Percentiles rank a stretch among this genome's conserved stretches.
phyloP scores from a whole-genome alignment of 2,329 filamentous ascomycete species.

The Coniochaeta sp. region DNA sequence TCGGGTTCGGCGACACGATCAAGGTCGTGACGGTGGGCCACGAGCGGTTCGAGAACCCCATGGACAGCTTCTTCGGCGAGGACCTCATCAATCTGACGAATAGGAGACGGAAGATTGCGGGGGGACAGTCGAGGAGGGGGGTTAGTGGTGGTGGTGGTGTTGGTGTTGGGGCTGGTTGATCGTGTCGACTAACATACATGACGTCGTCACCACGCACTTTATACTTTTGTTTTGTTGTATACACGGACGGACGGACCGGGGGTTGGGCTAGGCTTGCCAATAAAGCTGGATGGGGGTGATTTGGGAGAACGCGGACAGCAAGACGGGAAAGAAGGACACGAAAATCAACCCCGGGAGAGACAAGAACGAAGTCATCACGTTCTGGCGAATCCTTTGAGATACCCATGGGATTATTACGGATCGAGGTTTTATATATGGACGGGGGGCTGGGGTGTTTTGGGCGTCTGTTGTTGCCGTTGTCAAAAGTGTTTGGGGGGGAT shows the following conservation, averaged over 20 bases:
- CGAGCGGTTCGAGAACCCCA: slow-evolving; percentile 50
- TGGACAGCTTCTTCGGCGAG: slow-evolving; percentile 21
- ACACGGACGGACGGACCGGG: background rate
- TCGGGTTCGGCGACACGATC: slow-evolving; percentile 66
- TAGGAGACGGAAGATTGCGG: slow-evolving; percentile 24
- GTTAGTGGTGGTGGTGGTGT: background rate
- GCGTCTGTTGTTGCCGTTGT: background rate
- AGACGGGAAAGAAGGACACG: background rate
- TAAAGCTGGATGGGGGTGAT: background rate
- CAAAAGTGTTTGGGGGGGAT: too few species aligned
- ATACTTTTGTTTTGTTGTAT: background rate
- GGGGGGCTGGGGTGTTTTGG: background rate
- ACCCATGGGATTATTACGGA: background rate
- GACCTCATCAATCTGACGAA: slow-evolving; percentile 25
- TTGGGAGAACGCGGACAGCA: too few species aligned
- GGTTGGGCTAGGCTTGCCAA: background rate
- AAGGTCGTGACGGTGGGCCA: slow-evolving; percentile 64
- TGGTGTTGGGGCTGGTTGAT: background rate
- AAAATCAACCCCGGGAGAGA: background rate
- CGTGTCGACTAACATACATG: too few species aligned
- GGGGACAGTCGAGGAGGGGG: slow-evolving; percentile 6
- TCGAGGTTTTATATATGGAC: background rate
- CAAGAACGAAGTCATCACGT: background rate
- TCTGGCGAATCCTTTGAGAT: background rate
- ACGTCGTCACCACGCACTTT: too few species aligned